Base-by-base conservation (phyloP, 495 filamentous ascomycete genomes). In the Penicillium robsamsonii region DNA sequence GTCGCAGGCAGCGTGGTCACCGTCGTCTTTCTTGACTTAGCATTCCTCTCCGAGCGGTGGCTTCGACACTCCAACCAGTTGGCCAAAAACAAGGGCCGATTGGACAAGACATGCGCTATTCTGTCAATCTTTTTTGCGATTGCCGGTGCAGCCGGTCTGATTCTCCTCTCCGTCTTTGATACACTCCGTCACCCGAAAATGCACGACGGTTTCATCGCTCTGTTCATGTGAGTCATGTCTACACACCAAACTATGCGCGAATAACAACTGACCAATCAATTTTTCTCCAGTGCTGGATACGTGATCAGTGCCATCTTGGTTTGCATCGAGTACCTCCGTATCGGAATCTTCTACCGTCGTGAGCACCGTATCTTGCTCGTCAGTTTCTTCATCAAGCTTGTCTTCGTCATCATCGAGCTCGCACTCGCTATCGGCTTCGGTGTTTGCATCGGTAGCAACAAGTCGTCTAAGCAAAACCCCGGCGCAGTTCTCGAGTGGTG, bases 131-230 rank as follows among this genome's bases (percentile, higher is more conserved):
- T 88, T 47, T 87, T 88, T 58, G 89, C 89, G 3, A 61, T 94
- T 46, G 72, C 86, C 27, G 94, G 95, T 31, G 91, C 89, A 0
- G 73, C 73, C 5, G 91, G 92, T 12, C 66, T 98, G 29, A 91
- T 97, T 33, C 76, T 91, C 3, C 78, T 98, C 11, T 85, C 85
- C 33, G 82, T 93, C 52, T 97, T 96, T 68, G 91, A 98, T 71
- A 95, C 91, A 0, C 58, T 75, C 1, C 72, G 74, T 30, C 80
- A 97, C 65, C 79, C 78, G 0, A 60, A 63, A 11, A 61, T 88
- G 40, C 94, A 98, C 69, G 77, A 89, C 60, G 74, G 86, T 8
- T 96, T 96, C 70, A 74, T 97, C 47, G 71, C 83, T 2, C 68
- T 97, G 40, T 97, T 97, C 70, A 88, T 97, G 74, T 87, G 69